These are phyloP conservation scores for Panicum hallii DNA, from an alignment of 202 grass and related monocot species.

Conservation along the genomic window DNA sequence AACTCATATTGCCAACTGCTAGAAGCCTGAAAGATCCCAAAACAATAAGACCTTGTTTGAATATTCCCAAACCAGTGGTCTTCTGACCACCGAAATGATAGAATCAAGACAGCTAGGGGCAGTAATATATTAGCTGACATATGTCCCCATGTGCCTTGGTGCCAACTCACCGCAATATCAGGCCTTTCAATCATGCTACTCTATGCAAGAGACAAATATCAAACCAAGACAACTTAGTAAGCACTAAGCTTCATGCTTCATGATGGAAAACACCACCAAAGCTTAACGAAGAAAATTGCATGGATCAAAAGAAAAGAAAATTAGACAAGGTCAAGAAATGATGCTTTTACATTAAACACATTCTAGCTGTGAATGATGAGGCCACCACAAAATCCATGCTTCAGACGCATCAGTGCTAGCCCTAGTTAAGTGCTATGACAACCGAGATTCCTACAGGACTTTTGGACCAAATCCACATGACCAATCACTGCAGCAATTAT, in stretches of 20 bases:
- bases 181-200: constrained; percentile 46
- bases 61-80: constrained; percentile 52
- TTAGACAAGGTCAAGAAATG: background rate
- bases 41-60: constrained; percentile 31
- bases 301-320: background rate
- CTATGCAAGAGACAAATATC: constrained; percentile 50
- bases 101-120: constrained; percentile 30
- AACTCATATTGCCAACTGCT: constrained; percentile 31
- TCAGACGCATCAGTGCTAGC: background rate
- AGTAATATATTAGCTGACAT: constrained; percentile 57
- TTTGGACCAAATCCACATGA: constrained; percentile 20
- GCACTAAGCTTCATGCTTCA: constrained; percentile 2
- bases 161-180: constrained; percentile 45
- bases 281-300: background rate
- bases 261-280: constrained; percentile 12
- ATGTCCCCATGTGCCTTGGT: constrained; percentile 61
- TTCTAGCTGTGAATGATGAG: constrained; percentile 14
- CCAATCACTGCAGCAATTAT: constrained; percentile 13
- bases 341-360: constrained; percentile 19
- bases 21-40: constrained; percentile 39
- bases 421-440: constrained; percentile 23
- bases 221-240: constrained; percentile 10
- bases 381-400: background rate
- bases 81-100: constrained; percentile 49
- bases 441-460: constrained; percentile 11